These are phyloP conservation scores for Geotrichum candidum DNA, from an alignment of 1,139 yeast species.

Conservation along the genomic window DNA sequence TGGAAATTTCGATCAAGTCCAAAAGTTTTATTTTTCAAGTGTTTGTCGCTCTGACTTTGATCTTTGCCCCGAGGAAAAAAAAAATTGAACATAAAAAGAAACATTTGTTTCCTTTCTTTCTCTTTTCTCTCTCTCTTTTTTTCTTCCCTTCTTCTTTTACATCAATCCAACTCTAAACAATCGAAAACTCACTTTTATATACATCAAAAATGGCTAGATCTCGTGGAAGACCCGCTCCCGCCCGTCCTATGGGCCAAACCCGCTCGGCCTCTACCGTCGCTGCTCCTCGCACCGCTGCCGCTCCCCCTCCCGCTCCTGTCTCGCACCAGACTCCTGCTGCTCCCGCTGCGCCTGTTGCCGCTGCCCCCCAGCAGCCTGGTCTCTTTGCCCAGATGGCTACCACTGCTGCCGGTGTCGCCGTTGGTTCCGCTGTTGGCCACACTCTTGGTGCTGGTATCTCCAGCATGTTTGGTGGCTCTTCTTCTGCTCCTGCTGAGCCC, in stretches of 20 bases:
- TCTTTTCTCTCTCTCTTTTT: slow-evolving; percentile 1
- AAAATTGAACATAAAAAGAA: neutral
- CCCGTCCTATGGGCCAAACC: slow-evolving; percentile 44
- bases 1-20: neutral
- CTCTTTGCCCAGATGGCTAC: slow-evolving; percentile 95
- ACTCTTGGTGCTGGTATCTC: slow-evolving; percentile 93
- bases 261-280: slow-evolving; percentile 76
- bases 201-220: slow-evolving; percentile 47
- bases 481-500: slow-evolving; percentile 45
- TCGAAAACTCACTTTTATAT: neutral
- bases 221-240: slow-evolving; percentile 41
- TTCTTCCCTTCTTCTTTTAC: neutral
- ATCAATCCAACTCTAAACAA: neutral
- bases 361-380: slow-evolving; percentile 70
- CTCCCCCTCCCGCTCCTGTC: slow-evolving; percentile 40
- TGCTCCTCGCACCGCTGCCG: slow-evolving; percentile 44
- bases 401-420: slow-evolving; percentile 99
- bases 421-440: slow-evolving; percentile 95
- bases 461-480: slow-evolving; percentile 76
- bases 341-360: slow-evolving; percentile 36
- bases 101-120: slow-evolving; percentile 1
- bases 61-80: neutral
- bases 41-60: neutral
- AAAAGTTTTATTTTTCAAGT: neutral
- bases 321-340: slow-evolving; percentile 39